These are phyloP conservation scores for Exophiala sp. DNA, from an alignment of 2,329 filamentous ascomycete species.

Conservation along the genomic window DNA sequence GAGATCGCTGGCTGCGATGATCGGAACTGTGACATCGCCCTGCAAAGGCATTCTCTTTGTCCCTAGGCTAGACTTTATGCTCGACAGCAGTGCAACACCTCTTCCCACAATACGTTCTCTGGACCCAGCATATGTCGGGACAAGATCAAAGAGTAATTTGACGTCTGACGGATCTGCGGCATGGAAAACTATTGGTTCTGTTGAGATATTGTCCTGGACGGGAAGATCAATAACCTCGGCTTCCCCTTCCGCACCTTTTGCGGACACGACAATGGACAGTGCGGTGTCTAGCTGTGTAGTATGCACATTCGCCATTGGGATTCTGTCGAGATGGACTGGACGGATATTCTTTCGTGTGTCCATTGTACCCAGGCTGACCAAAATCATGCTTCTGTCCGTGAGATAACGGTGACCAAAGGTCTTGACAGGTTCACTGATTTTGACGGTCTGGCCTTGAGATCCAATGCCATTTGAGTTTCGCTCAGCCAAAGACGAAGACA, in stretches of 20 bases:
- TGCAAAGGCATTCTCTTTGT: conserved; percentile 86
- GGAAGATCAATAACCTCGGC: conserved; percentile 87
- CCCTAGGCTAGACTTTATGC: conserved; percentile 77
- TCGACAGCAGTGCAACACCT: conserved; percentile 81
- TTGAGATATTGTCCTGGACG: conserved; percentile 88
- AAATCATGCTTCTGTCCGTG: conserved; percentile 79
- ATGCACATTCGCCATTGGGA: conserved; percentile 83
- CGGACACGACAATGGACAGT: conserved; percentile 84
- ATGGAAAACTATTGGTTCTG: conserved; percentile 88
- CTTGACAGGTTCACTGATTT: conserved; percentile 75
- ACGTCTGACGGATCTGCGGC: conserved; percentile 74
- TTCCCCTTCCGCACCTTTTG: conserved; percentile 79
- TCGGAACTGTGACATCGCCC: conserved; percentile 87
- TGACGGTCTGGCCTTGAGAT: conserved; percentile 35
- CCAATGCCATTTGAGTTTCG: conserved; percentile 38
- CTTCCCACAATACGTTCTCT: conserved; percentile 81
- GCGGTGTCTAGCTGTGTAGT: conserved; percentile 92
- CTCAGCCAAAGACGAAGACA: conserved; percentile 40
- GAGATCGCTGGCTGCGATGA: conserved; percentile 73
- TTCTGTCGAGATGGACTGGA: conserved; percentile 81
- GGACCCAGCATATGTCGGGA: conserved; percentile 86
- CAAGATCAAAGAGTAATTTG: conserved; percentile 87
- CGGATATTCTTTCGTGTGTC: conserved; percentile 79
- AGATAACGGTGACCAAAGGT: conserved; percentile 95
- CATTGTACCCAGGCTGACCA: conserved; percentile 93